Evolutionary conservation across 176 grass and related monocot genomes (phyloP).

Genomic region (Oryza glumipatula): DNA sequence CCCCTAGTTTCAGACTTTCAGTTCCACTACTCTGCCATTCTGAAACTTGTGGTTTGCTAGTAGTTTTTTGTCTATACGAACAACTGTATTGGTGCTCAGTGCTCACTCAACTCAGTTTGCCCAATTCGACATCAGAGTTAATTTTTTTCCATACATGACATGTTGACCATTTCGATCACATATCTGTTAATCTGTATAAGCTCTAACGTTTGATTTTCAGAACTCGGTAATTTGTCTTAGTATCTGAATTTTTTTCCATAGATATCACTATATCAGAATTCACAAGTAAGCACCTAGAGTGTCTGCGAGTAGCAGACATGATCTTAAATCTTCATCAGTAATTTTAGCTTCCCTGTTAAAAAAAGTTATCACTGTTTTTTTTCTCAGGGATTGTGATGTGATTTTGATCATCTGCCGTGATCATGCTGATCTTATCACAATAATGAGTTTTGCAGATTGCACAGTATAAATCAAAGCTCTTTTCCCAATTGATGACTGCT

Average conservation of each 20-base stretch:
- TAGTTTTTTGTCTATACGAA: background rate
- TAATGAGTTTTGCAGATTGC: constrained; percentile 73
- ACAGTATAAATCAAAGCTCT: constrained; percentile 74
- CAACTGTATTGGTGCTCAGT: background rate
- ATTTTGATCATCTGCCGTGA: background rate
- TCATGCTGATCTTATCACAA: constrained; percentile 6
- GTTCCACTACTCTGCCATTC: background rate
- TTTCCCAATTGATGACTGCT: constrained; percentile 48
- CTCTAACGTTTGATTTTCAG: background rate
- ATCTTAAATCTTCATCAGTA: background rate
- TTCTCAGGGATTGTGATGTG: background rate
- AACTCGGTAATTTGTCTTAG: background rate
- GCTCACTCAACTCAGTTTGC: background rate
- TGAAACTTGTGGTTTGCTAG: constrained; percentile 1
- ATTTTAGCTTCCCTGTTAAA: background rate
- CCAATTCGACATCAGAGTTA: background rate
- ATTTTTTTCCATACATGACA: background rate
- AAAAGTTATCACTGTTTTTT: background rate
- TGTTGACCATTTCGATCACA: background rate
- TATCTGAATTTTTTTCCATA: background rate
- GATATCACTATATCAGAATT: background rate
- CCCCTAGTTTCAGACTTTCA: background rate
- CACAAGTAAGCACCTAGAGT: background rate
- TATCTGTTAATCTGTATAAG: background rate
- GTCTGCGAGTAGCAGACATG: background rate